Conservation (phyloP, 805 yeast species). For the Ogataea methylovora region DNA sequence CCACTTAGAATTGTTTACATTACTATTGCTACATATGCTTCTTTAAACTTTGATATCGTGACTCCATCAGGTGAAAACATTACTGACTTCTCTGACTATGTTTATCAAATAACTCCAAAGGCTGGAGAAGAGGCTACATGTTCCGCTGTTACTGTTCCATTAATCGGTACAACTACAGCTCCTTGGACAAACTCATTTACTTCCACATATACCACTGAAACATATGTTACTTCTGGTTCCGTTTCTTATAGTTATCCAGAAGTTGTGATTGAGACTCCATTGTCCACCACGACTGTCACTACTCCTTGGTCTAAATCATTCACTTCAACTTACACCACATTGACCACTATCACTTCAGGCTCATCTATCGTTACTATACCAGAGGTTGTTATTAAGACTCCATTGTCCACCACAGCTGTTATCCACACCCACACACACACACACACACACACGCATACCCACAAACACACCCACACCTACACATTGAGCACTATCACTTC, state of each 20-base stretch:
- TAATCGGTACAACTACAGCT: background rate
- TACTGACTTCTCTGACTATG: background rate
- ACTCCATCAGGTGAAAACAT: slow-evolving; percentile 1
- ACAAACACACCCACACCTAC: no score
- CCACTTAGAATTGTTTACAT: slow-evolving; percentile 4
- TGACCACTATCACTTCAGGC: background rate
- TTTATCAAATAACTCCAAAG: background rate
- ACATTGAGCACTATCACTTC: no score
- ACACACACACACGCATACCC: no score
- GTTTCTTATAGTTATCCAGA: background rate
- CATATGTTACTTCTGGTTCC: background rate
- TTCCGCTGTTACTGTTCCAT: background rate
- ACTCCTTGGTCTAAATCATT: background rate
- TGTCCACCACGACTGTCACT: background rate
- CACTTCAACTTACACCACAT: background rate
- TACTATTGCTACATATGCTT: background rate
- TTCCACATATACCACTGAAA: background rate
- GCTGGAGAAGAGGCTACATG: background rate
- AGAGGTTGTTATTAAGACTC: background rate
- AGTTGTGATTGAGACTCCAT: background rate
- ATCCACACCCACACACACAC: no score
- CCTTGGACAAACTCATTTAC: background rate
- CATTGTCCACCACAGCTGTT: no score
- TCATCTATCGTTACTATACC: background rate
- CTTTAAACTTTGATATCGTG: background rate